These are phyloP conservation scores for Asterella californica DNA, from an alignment of 225 moss, liverwort and hornwort species.

Conservation along the genomic window DNA sequence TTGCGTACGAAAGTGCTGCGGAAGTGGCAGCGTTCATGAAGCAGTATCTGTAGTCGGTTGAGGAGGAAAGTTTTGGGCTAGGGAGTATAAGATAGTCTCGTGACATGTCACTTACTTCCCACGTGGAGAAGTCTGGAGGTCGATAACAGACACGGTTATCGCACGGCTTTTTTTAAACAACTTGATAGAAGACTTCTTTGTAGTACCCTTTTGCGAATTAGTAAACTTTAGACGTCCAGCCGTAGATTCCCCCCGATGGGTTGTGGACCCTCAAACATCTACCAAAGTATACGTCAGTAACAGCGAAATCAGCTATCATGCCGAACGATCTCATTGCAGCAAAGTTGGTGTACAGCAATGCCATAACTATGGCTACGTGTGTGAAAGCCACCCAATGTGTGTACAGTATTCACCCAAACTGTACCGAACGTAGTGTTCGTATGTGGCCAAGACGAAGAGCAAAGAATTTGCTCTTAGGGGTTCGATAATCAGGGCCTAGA, in stretches of 20 bases:
- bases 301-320: neutral
- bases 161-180: neutral
- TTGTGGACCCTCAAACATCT: neutral
- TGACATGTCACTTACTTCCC: neutral
- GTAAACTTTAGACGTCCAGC: neutral
- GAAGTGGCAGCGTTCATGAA: slow-evolving; percentile 58
- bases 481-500: neutral
- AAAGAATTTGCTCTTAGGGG: neutral
- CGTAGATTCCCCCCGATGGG: neutral
- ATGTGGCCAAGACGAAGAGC: neutral
- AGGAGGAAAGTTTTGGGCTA: neutral
- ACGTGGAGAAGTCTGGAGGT: neutral
- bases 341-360: neutral
- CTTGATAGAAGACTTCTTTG: neutral
- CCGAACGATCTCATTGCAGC: neutral
- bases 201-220: slow-evolving; percentile 7
- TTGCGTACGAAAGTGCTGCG: slow-evolving; percentile 85
- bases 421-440: neutral
- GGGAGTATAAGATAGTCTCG: neutral
- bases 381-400: neutral
- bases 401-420: neutral
- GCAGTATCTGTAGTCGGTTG: slow-evolving; percentile 21
- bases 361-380: neutral
- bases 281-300: neutral
- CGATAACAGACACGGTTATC: neutral